phyloP scores from a whole-genome alignment of 495 filamentous ascomycete genomes.

The Penicillium roqueforti region DNA sequence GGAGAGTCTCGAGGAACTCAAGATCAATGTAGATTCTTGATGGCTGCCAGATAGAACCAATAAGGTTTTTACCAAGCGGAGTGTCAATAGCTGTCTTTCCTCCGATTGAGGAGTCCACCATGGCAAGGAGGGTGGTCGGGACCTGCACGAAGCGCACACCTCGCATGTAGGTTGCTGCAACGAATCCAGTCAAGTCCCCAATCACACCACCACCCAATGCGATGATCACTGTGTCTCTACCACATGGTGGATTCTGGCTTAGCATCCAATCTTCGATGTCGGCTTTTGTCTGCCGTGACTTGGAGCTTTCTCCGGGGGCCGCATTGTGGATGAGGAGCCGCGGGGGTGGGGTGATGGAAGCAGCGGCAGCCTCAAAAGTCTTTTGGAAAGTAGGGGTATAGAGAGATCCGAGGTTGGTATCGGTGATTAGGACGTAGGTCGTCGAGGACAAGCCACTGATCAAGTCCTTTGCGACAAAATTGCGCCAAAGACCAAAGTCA shows the following conservation, averaged over 20 bases:
- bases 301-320: constrained; percentile 88
- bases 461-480: constrained; percentile 77
- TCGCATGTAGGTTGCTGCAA: constrained; percentile 96
- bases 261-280: constrained; percentile 98
- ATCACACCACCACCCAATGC: constrained; percentile 97
- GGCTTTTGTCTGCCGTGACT: constrained; percentile 86
- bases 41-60: constrained; percentile 96
- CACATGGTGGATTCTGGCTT: constrained; percentile 68
- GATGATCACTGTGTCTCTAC: constrained; percentile 89
- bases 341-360: constrained; percentile 47
- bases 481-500: constrained; percentile 86
- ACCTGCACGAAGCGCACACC: constrained; percentile 95
- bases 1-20: constrained; percentile 85
- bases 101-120: constrained; percentile 98
- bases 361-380: constrained; percentile 57
- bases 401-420: constrained; percentile 79
- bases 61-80: constrained; percentile 93
- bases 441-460: constrained; percentile 72
- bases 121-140: constrained; percentile 88
- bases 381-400: constrained; percentile 75
- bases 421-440: constrained; percentile 93
- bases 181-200: constrained; percentile 95
- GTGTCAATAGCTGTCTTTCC: constrained; percentile 98
- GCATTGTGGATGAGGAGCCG: constrained; percentile 83
- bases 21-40: constrained; percentile 91